phyloP scores from a whole-genome alignment of 2,329 filamentous ascomycete genomes.

The Nemania sp. region DNA sequence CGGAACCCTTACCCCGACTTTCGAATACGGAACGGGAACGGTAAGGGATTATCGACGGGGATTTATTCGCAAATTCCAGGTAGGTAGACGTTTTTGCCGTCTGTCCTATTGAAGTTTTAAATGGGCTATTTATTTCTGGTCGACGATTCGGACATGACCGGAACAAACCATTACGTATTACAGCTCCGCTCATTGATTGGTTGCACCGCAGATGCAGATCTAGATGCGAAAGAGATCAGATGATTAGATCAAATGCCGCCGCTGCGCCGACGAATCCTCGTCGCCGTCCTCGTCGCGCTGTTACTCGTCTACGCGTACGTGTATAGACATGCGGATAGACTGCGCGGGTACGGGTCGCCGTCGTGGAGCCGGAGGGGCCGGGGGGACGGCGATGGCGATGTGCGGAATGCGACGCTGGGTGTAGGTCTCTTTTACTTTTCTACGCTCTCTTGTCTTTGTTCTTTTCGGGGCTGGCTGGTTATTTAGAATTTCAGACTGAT shows the following conservation, averaged over 20 bases:
- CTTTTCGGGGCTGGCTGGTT: background rate
- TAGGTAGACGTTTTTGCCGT: background rate
- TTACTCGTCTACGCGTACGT: conserved; percentile 6
- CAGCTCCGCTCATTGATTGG: background rate
- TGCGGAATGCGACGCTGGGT: conserved; percentile 32
- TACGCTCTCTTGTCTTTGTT: background rate
- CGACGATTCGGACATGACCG: background rate
- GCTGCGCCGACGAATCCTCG: conserved; percentile 7
- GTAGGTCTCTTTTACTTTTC: conserved; percentile 17
- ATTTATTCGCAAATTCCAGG: background rate
- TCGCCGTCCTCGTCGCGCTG: background rate
- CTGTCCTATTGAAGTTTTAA: background rate
- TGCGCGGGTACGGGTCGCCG: background rate
- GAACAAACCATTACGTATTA: background rate
- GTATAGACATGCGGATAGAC: too few species aligned
- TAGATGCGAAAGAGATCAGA: background rate
- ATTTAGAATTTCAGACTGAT: background rate
- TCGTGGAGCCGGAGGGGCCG: conserved; percentile 1
- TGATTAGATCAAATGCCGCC: background rate
- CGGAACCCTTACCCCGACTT: conserved; percentile 21
- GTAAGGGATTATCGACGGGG: background rate
- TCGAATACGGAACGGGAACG: background rate
- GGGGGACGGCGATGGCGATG: conserved; percentile 4
- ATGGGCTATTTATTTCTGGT: background rate
- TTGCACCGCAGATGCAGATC: background rate